Conservation (phyloP, 202 grass and related monocot genomes). For the Saccharum hybrid region DNA sequence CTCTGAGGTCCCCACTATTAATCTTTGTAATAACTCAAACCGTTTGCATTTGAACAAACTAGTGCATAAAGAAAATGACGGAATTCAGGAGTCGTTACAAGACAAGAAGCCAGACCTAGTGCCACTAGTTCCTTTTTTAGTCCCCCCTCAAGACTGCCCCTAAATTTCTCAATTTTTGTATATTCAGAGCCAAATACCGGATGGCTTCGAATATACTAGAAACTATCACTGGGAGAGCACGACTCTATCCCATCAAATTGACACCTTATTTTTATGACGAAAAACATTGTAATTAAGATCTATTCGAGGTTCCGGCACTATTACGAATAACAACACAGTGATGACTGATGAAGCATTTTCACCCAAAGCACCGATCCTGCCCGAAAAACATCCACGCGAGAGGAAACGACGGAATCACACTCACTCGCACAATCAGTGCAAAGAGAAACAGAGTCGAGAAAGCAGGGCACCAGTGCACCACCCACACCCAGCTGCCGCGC, state of each 20-base stretch:
- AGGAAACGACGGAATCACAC: background rate
- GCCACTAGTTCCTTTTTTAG: no score
- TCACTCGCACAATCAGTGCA: background rate
- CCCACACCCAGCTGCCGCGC: background rate
- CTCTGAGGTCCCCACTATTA: background rate
- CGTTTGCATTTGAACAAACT: conserved; percentile 22
- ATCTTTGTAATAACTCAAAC: conserved; percentile 7
- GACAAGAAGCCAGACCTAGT: background rate
- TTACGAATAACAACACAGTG: background rate
- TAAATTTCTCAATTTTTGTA: background rate
- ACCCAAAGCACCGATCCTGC: background rate
- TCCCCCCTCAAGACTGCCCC: no score
- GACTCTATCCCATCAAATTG: background rate
- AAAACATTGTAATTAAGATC: background rate
- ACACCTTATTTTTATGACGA: background rate
- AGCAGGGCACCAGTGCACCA: background rate
- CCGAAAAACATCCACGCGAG: background rate
- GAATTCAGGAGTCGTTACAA: background rate
- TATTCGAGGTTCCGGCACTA: background rate
- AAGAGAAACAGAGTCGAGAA: background rate
- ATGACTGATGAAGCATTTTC: background rate
- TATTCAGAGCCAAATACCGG: background rate
- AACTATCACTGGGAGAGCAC: background rate
- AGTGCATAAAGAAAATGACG: background rate
- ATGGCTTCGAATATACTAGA: background rate